A percentile compares a stretch with the other conserved stretches of the same genome.
phyloP scores from a whole-genome alignment of 768 basidiomycete genomes.

The Lactarius psammicola region DNA sequence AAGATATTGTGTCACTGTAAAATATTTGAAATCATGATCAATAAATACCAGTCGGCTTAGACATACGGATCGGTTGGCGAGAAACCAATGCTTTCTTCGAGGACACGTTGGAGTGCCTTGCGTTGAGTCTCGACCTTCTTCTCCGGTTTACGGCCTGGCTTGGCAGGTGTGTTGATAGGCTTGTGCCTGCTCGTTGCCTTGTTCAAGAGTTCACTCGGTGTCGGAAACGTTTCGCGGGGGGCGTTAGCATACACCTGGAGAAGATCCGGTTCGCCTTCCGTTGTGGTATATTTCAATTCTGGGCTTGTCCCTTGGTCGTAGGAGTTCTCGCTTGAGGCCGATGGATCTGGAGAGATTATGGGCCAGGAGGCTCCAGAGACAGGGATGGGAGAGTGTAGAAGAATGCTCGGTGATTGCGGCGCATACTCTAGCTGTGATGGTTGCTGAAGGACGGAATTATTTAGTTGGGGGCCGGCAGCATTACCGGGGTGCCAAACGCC shows the following conservation, averaged over 20 bases:
- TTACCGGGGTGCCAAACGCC: slow-evolving; percentile 19
- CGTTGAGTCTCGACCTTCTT: slow-evolving; percentile 46
- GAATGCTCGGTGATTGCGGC: slow-evolving; percentile 16
- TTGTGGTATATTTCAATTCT: background rate
- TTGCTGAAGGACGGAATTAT: background rate
- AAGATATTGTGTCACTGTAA: slow-evolving; percentile 65
- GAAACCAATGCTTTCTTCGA: slow-evolving; percentile 57
- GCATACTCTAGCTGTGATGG: slow-evolving; percentile 12
- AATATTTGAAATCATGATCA: slow-evolving; percentile 10
- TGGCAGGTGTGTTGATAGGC: slow-evolving; percentile 9
- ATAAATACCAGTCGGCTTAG: background rate
- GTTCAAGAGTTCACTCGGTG: slow-evolving; percentile 60
- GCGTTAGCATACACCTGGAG: slow-evolving; percentile 30
- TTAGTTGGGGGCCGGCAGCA: slow-evolving; percentile 2
- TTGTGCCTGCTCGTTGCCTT: slow-evolving; percentile 36
- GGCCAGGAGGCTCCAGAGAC: slow-evolving; percentile 25
- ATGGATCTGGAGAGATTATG: slow-evolving; percentile 16
- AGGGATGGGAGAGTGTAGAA: slow-evolving; percentile 27
- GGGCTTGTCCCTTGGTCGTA: slow-evolving; percentile 1
- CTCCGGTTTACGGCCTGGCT: slow-evolving; percentile 17
- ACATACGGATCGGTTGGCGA: slow-evolving; percentile 61
- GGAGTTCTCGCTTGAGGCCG: slow-evolving; percentile 8
- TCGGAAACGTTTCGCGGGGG: slow-evolving; percentile 47
- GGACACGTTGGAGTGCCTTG: slow-evolving; percentile 56
- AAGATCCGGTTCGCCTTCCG: slow-evolving; percentile 19